Evolutionary conservation across 371 early-diverging fungal species (phyloP), one percentile per base, ranked within the genome.

Genomic region (Mortierella sp.): DNA sequence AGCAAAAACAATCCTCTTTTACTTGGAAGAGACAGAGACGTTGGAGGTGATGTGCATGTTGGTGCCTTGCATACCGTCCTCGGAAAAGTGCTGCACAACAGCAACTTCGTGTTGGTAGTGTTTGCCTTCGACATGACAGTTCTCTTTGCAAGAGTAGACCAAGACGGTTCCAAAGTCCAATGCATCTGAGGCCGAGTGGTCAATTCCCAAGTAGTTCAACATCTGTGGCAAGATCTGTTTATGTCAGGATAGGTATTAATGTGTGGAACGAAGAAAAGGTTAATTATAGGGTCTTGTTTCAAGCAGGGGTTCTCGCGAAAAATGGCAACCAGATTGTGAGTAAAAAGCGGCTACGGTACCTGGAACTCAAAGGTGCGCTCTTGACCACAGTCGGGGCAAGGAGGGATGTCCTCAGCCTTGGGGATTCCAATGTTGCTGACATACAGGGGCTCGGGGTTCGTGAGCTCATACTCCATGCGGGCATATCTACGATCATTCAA

Each of bases 111-210:
- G 89, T 58, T 92, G 90, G 87, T 92, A 96, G 58, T 87, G 76
- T 63, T 89, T 88, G 57, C 90, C 83, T 21, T 88, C 88, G 8
- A 91, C 89, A 68, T 91, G 90, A 88, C 99, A 99, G 87, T 96
- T 96, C 52, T 92, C 88, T 42, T 95, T 92, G 89, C 99, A 99
- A 11, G 98, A 92, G 86, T 96, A 98, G 13, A 98, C 89, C 28
- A 96, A 90, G 14, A 98, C 88, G 0, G 97, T 96, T 1, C 99
- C 99, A 95, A 96, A 99, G 86, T 99, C 99, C 52, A 98, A 83
- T 4, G 97, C 93, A 81, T 95, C 92, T 0, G 90, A 79, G 26
- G 92, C 92, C 4, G 90, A 88, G 76, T 96, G 92, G 78, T 97
- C 94, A n/a, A 97, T 91, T n/a, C 90, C 88, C 44, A 99, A 87